A percentile compares a stretch with the other conserved stretches of the same genome.
phyloP scores from a whole-genome alignment of 2,329 filamentous ascomycete genomes.

The Neobulgaria alba region DNA sequence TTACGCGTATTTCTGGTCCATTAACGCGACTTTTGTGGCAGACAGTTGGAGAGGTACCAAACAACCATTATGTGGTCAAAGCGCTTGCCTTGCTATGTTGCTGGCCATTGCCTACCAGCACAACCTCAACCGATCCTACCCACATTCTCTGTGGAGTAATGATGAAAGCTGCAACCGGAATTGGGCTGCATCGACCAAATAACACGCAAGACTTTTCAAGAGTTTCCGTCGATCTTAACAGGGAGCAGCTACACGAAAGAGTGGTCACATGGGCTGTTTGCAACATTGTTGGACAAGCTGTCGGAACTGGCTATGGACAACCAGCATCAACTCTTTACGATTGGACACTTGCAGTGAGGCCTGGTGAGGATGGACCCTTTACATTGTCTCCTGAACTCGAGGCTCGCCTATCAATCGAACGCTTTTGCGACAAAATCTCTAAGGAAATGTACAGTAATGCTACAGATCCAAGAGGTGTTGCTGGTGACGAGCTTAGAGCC shows the following conservation, averaged over 20 bases:
- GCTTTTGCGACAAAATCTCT: slow-evolving; percentile 69
- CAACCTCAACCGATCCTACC: slow-evolving; percentile 69
- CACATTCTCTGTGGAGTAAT: slow-evolving; percentile 72
- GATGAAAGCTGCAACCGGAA: slow-evolving; percentile 81
- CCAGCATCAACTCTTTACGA: slow-evolving; percentile 71
- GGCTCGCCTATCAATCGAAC: slow-evolving; percentile 60
- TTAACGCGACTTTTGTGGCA: slow-evolving; percentile 67
- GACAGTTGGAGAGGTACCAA: slow-evolving; percentile 68
- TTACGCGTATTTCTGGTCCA: slow-evolving; percentile 59
- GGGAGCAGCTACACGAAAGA: slow-evolving; percentile 70
- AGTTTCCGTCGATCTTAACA: slow-evolving; percentile 64
- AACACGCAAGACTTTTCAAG: slow-evolving; percentile 78
- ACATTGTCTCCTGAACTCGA: slow-evolving; percentile 54
- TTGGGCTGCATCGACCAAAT: slow-evolving; percentile 71
- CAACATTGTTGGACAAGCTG: slow-evolving; percentile 73
- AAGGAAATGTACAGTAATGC: slow-evolving; percentile 74
- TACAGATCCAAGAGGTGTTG: slow-evolving; percentile 61
- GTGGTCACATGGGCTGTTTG: slow-evolving; percentile 77
- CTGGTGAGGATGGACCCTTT: slow-evolving; percentile 51
- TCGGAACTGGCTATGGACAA: slow-evolving; percentile 78
- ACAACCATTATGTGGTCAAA: slow-evolving; percentile 74
- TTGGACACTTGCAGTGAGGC: slow-evolving; percentile 58
- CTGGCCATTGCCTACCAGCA: slow-evolving; percentile 77
- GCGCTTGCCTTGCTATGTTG: slow-evolving; percentile 71
- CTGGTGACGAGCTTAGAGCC: slow-evolving; percentile 57